Percentiles rank a stretch among this genome's conserved stretches.
phyloP scores from a whole-genome alignment of 139 green algal species.

The Edaphochlamys debaryana region DNA sequence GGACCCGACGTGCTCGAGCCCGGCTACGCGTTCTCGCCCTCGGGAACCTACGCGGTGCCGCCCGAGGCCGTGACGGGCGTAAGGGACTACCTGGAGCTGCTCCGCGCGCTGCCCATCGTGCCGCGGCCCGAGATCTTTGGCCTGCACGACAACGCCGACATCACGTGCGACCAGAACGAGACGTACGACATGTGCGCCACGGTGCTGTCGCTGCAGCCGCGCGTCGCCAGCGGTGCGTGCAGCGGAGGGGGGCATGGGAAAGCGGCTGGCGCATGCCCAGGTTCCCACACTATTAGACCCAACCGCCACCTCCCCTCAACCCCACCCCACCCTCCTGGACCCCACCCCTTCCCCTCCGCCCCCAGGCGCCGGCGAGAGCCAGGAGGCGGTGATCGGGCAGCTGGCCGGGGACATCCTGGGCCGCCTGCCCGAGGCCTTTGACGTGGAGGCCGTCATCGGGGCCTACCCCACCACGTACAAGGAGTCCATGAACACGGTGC shows the following conservation, averaged over 20 bases:
- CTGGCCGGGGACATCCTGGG: constrained; percentile 65
- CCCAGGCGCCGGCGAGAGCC: constrained; percentile 49
- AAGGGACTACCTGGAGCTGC: constrained; percentile 34
- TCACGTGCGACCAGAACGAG: constrained; percentile 84
- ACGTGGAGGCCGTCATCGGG: constrained; percentile 71
- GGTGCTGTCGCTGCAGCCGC: constrained; percentile 81
- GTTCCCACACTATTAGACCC: too few species aligned
- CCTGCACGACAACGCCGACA: constrained; percentile 85
- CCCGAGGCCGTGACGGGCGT: constrained; percentile 5
- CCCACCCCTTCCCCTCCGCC: background rate
- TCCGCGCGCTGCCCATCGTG: constrained; percentile 63
- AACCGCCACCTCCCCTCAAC: too few species aligned
- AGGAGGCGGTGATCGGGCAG: constrained; percentile 64
- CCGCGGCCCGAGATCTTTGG: constrained; percentile 79
- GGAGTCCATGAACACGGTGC: constrained; percentile 92
- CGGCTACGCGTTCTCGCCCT: constrained; percentile 42
- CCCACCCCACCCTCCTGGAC: too few species aligned
- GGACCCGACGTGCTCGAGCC: constrained; percentile 50
- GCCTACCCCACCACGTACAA: constrained; percentile 83
- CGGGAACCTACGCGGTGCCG: constrained; percentile 53
- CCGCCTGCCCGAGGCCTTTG: constrained; percentile 66
- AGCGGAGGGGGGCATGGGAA: too few species aligned
- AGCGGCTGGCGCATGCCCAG: too few species aligned
- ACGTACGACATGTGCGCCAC: constrained; percentile 84
- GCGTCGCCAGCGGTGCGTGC: constrained; percentile 55